A percentile compares a stretch with the other conserved stretches of the same genome.
These are phyloP conservation scores for Naganishia kalamii DNA, from an alignment of 768 basidiomycete species.

Conservation along the genomic window DNA sequence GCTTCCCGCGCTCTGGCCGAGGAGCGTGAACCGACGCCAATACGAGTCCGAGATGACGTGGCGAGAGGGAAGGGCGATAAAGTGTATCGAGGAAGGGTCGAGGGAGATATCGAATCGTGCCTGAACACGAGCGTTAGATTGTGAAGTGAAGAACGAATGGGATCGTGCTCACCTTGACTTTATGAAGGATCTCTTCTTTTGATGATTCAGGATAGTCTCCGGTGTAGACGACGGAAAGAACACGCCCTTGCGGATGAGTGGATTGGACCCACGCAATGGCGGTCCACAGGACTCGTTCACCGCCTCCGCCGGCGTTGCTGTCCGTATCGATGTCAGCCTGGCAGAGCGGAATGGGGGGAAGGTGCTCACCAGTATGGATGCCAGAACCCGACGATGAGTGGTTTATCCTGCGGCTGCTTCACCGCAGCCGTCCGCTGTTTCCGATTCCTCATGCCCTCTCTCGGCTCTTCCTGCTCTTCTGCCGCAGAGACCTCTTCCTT, in stretches of 20 bases:
- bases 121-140: constrained; percentile 47
- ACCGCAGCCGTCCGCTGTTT: neutral
- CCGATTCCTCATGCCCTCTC: neutral
- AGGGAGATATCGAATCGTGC: constrained; percentile 73
- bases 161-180: constrained; percentile 65
- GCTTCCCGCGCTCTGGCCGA: constrained; percentile 85
- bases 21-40: constrained; percentile 85
- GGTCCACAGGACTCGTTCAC: constrained; percentile 91
- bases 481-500: neutral
- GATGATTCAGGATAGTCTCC: constrained; percentile 69
- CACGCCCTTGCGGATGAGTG: constrained; percentile 52
- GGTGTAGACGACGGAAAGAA: constrained; percentile 76
- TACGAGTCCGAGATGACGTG: constrained; percentile 68
- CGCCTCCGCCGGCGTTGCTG: constrained; percentile 94
- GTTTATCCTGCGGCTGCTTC: neutral
- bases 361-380: constrained; percentile 84
- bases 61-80: constrained; percentile 71
- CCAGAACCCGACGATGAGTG: constrained; percentile 68
- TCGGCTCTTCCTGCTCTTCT: neutral
- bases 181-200: constrained; percentile 71
- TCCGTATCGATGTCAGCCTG: constrained; percentile 4
- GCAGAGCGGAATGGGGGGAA: constrained; percentile 21
- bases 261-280: constrained; percentile 72
- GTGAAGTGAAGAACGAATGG: constrained; percentile 5
- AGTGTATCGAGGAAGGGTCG: constrained; percentile 59